phyloP scores from a whole-genome alignment of 352 stramenopile genomes.

The Phytophthora lateralis region DNA sequence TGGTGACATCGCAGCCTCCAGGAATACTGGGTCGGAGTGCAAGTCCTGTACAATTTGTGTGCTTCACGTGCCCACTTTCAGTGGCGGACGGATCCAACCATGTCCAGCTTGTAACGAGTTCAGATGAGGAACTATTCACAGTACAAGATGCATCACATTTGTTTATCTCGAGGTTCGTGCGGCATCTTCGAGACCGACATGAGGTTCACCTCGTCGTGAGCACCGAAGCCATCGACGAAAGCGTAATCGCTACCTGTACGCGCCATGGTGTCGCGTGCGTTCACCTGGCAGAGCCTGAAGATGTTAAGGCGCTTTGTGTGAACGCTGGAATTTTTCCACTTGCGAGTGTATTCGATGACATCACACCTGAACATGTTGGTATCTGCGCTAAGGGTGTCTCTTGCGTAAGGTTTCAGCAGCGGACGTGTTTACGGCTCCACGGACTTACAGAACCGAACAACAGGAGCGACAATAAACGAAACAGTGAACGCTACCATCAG shows the following conservation, averaged over 20 bases:
- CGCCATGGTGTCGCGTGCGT: constrained; percentile 60
- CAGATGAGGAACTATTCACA: constrained; percentile 34
- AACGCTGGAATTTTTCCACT: constrained; percentile 46
- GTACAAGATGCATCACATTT: constrained; percentile 22
- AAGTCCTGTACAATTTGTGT: constrained; percentile 41
- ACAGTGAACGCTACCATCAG: background rate
- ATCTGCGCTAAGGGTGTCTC: constrained; percentile 34
- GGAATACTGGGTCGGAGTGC: constrained; percentile 20
- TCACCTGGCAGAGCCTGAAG: constrained; percentile 57
- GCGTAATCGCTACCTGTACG: constrained; percentile 50
- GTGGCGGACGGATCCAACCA: constrained; percentile 42
- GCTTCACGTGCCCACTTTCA: constrained; percentile 45
- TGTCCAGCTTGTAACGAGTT: constrained; percentile 33
- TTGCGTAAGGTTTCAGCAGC: constrained; percentile 46
- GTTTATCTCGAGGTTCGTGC: constrained; percentile 43
- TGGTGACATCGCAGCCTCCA: constrained; percentile 50
- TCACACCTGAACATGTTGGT: constrained; percentile 45
- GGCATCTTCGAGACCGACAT: constrained; percentile 19
- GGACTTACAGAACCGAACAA: constrained; percentile 22
- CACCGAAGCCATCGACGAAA: constrained; percentile 49
- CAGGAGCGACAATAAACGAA: background rate
- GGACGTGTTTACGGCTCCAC: constrained; percentile 44
- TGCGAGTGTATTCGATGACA: constrained; percentile 58
- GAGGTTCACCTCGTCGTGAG: constrained; percentile 53
- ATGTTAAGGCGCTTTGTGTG: constrained; percentile 51